phyloP scores from a whole-genome alignment of 352 stramenopile genomes.

The Pythium aquatile region DNA sequence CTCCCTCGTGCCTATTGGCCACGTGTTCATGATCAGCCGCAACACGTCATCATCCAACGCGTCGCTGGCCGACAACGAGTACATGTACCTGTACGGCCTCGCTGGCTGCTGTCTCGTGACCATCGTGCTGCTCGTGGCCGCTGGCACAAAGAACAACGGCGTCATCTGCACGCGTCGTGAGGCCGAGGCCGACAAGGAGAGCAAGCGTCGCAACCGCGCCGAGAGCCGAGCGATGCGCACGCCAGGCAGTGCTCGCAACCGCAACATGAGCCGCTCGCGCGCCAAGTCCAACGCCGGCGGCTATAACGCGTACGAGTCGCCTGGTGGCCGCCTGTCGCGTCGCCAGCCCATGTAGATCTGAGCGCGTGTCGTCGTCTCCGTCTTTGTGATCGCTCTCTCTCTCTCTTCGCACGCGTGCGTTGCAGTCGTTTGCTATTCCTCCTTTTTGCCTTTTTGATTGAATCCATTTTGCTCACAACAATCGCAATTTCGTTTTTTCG shows the following conservation, averaged over 20 bases:
- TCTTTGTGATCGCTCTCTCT: not conserved
- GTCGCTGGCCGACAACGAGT: conserved; percentile 39
- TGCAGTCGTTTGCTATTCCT: not conserved
- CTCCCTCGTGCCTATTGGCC: conserved; percentile 59
- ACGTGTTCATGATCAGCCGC: conserved; percentile 56
- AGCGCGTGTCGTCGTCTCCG: not conserved
- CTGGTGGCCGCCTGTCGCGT: conserved; percentile 27
- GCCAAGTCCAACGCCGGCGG: conserved; percentile 48
- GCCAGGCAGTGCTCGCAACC: conserved; percentile 43
- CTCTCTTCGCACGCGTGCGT: not conserved
- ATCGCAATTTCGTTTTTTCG: not conserved
- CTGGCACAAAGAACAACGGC: conserved; percentile 60
- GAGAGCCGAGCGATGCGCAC: conserved; percentile 42
- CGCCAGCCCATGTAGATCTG: conserved; percentile 8
- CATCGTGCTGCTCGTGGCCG: conserved; percentile 46
- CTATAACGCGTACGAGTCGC: conserved; percentile 68
- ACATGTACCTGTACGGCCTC: conserved; percentile 57
- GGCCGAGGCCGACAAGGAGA: conserved; percentile 38
- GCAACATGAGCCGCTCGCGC: conserved; percentile 56
- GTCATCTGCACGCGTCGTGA: conserved; percentile 56
- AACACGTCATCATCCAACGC: conserved; percentile 14
- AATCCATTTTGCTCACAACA: conserved; percentile 1
- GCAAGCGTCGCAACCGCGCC: conserved; percentile 38
- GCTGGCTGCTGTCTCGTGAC: conserved; percentile 39
- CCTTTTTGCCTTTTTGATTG: not conserved